Base-by-base conservation (phyloP, 2,329 filamentous ascomycete species). In the Cladosporium sp. region DNA sequence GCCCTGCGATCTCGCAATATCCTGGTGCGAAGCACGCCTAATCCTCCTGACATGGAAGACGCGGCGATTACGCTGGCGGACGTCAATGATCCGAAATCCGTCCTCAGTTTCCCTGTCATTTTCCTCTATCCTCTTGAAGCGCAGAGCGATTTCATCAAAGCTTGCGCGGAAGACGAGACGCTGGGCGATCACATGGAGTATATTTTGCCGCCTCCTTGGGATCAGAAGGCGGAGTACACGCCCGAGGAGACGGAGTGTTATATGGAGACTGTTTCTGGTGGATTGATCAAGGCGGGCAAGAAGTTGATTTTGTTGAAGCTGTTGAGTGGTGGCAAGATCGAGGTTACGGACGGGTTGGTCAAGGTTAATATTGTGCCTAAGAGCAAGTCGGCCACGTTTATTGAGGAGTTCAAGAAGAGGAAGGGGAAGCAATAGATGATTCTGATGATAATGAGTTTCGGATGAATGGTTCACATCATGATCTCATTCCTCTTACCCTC, bases 81-180 rank as follows among this genome's bases (percentile, higher is more conserved):
- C 67, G 83, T 88, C 17, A 77, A 89, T 24, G 89, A 94, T 62
- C 84, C 90, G 4, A 80, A 80, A 22, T 91, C 88, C 63, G 79
- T 80, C 0, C 79, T 99, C 1, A 79, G 79, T 3, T 90, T 97
- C 67, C 94, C 94, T 0, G 81, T 88, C 0, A 80, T 97, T 60
- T 76, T 99, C 56, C 78, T 99, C 57, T 99, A 99, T 72, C 93
- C 94, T 4, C 77, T 87, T 62, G 81, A 90, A 60, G 80, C 88
- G 47, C 86, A 97, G 77, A 89, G 85, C 1, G 94, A 99, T 73
- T 94, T 99, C 66, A 83, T 99, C 74, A 96, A 96, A 77, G 83
- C 84, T 0, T 94, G 96, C 66, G 80, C 81, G 53, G 94, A 97
- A 78, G 84, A 81, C 59, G 86, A 94, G 65, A 82, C 81, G 15